phyloP scores from a whole-genome alignment of 2,329 filamentous ascomycete genomes.

The Emmonsiellopsis sp. region DNA sequence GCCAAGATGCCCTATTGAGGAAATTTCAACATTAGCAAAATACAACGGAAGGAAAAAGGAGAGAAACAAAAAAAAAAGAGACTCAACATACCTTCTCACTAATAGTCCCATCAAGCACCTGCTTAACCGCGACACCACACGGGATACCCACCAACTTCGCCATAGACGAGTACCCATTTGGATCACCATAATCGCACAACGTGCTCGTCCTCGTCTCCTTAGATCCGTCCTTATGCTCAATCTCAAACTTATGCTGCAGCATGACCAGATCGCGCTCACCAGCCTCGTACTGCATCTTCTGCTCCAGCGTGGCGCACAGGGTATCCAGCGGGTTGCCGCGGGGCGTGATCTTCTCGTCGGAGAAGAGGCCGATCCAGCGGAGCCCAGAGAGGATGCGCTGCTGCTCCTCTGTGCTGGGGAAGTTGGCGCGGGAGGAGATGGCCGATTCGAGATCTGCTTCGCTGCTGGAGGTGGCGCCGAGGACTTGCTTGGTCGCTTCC shows the following conservation, averaged over 20 bases:
- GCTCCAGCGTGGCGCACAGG: conserved; percentile 78
- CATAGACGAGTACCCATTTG: conserved; percentile 74
- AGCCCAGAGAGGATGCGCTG: conserved; percentile 61
- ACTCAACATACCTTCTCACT: conserved; percentile 43
- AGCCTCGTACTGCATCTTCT: conserved; percentile 81
- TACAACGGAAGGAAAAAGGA: background rate
- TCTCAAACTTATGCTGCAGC: conserved; percentile 57
- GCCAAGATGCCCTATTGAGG: conserved; percentile 54
- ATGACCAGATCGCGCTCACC: conserved; percentile 78
- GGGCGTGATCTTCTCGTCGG: conserved; percentile 58
- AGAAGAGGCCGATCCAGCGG: conserved; percentile 61
- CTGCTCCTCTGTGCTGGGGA: conserved; percentile 59
- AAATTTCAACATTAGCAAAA: conserved; percentile 1
- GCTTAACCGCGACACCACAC: conserved; percentile 64
- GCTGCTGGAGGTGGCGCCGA: conserved; percentile 56
- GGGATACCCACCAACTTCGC: conserved; percentile 71
- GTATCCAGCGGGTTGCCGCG: conserved; percentile 77
- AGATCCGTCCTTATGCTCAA: conserved; percentile 70
- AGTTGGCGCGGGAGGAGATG: conserved; percentile 66
- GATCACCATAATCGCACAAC: conserved; percentile 71
- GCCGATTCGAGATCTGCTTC: conserved; percentile 63
- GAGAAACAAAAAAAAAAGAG: background rate
- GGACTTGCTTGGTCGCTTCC: conserved; percentile 68
- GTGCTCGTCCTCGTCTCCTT: conserved; percentile 72
- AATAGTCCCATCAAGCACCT: conserved; percentile 67